A percentile compares a stretch with the other conserved stretches of the same genome.
phyloP scores from a whole-genome alignment of 805 yeast genomes.

The Metschnikowia henanensis region DNA sequence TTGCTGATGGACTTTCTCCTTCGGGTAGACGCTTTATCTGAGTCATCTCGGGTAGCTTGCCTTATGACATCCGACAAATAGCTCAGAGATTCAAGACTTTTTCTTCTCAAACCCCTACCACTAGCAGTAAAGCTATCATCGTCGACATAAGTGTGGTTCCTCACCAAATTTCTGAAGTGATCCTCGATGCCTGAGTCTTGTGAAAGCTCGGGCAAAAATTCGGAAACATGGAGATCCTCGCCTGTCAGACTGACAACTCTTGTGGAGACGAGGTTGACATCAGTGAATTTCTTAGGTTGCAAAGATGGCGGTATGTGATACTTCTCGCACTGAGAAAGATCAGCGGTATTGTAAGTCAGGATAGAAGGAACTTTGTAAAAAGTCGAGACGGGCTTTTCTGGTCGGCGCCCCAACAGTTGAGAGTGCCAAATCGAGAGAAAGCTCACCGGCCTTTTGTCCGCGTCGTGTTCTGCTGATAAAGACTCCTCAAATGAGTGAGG shows the following conservation, averaged over 20 bases:
- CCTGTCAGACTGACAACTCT: constrained; percentile 43
- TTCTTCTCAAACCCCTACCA: constrained; percentile 9
- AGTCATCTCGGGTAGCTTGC: background rate
- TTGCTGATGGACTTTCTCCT: constrained; percentile 4
- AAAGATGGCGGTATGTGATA: constrained; percentile 27
- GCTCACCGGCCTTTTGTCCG: constrained; percentile 26
- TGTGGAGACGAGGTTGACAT: constrained; percentile 43
- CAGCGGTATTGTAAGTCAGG: constrained; percentile 17
- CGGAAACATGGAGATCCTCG: constrained; percentile 42
- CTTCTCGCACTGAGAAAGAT: constrained; percentile 12
- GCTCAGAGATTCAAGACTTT: constrained; percentile 29
- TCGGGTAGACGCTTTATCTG: background rate
- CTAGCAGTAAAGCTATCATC: background rate
- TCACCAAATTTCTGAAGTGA: constrained; percentile 37
- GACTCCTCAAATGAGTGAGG: constrained; percentile 35
- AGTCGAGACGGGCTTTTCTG: constrained; percentile 4
- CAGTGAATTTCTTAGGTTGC: constrained; percentile 35
- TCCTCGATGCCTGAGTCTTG: constrained; percentile 49
- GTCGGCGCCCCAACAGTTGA: constrained; percentile 25
- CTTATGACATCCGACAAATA: constrained; percentile 24
- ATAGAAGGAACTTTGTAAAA: constrained; percentile 18
- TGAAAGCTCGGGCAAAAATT: constrained; percentile 47
- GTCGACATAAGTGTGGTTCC: background rate
- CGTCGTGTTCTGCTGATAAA: constrained; percentile 43
- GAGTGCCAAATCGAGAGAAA: constrained; percentile 45